Conservation (phyloP, 257 asterid genomes). For the Orobanche coerulescens region DNA sequence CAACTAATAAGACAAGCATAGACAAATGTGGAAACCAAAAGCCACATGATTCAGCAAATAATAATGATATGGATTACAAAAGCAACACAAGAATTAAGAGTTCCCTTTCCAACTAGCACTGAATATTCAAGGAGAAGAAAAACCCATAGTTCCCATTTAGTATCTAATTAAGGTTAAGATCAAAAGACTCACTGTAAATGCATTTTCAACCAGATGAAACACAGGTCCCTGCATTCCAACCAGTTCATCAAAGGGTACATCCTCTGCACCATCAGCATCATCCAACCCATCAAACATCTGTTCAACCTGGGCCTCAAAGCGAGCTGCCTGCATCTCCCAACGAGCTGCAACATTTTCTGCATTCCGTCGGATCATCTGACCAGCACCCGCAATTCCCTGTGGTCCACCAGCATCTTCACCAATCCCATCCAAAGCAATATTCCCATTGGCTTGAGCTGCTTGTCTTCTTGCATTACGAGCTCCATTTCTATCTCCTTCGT, state of each 20-base stretch:
- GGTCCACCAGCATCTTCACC: constrained; percentile 80
- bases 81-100: neutral
- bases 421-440: constrained; percentile 57
- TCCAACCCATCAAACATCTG: constrained; percentile 98
- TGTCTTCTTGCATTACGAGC: constrained; percentile 86
- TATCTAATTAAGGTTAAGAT: neutral
- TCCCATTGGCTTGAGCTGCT: constrained; percentile 68
- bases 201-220: constrained; percentile 91
- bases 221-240: constrained; percentile 99
- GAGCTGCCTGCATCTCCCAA: constrained; percentile 97
- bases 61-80: neutral
- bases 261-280: constrained; percentile 99
- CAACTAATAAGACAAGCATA: too few relatives aligned
- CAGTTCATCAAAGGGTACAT: constrained; percentile 95
- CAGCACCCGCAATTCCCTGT: constrained; percentile 85
- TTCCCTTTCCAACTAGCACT: neutral
- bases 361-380: constrained; percentile 75
- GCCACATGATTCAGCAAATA: too few relatives aligned
- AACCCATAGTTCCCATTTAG: neutral
- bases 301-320: constrained; percentile 92
- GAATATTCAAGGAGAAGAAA: neutral
- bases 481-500: constrained; percentile 85
- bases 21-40: too few relatives aligned
- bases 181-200: constrained; percentile 62
- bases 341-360: constrained; percentile 93